A percentile compares a stretch with the other conserved stretches of the same genome.
Evolutionary conservation across 495 filamentous ascomycete genomes (phyloP).

Genomic region (Jackrogersella multiformis): DNA sequence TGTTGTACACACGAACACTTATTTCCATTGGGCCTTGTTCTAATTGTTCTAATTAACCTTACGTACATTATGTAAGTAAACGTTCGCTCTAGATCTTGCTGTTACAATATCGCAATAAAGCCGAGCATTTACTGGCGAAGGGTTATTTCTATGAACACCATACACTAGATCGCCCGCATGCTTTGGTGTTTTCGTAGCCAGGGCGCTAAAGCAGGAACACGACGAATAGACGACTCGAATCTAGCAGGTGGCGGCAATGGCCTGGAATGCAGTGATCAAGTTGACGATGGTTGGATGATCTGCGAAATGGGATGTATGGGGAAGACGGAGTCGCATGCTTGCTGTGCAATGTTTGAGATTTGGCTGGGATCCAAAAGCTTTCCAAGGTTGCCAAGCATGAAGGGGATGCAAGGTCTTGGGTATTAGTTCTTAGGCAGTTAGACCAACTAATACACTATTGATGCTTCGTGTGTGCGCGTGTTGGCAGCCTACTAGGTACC

Average conservation of each 20-base stretch:
- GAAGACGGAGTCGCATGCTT: conserved; percentile 41
- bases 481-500: conserved; percentile 7
- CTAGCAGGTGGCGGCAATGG: conserved; percentile 33
- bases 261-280: conserved; percentile 36
- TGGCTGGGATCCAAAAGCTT: conserved; percentile 29
- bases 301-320: conserved; percentile 27
- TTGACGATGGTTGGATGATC: conserved; percentile 34
- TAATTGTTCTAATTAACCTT: conserved; percentile 4
- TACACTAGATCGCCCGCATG: neutral
- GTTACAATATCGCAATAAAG: neutral
- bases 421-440: neutral
- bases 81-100: neutral
- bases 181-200: conserved; percentile 18
- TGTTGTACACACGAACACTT: conserved; percentile 2
- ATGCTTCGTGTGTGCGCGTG: conserved; percentile 1
- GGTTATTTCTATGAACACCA: neutral
- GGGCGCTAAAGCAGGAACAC: conserved; percentile 43
- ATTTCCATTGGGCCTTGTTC: conserved; percentile 6
- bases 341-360: conserved; percentile 41
- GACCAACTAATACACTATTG: no score
- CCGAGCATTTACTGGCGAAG: conserved; percentile 11
- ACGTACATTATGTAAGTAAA: neutral
- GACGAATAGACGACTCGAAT: conserved; percentile 20
- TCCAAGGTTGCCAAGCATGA: conserved; percentile 39
- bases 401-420: conserved; percentile 27